Evolutionary conservation across 495 filamentous ascomycete genomes (phyloP), one percentile per base, ranked within the genome.

Genomic region (Aspergillus heteromorphus): DNA sequence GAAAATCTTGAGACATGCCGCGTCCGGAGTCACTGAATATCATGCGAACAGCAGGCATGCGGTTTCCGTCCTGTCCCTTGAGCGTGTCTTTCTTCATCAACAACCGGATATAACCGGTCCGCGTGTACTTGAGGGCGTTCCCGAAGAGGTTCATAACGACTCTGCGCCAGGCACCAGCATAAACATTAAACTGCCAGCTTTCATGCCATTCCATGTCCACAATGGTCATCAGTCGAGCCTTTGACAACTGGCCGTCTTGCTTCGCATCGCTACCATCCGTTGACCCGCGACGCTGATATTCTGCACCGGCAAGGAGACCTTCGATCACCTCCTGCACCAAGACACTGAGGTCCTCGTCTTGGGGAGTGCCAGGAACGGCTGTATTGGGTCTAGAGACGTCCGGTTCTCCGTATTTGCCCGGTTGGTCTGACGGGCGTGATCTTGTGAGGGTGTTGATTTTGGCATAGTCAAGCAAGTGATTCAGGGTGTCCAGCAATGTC

Each of bases 91-190:
- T 72, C 21, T 70, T 73, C 13, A 88, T 65, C 3, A 65, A 69
- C 11, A 90, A 70, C 9, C 76, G 71, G 25, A 91, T 82, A 51
- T 68, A 80, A 2, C 87, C 87, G 0, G 71, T 67, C 9, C 64
- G 61, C 11, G 83, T 88, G 58, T 87, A 89, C 57, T 91, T 91
- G 19, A 89, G 68, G 0, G 87, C 79, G 63, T 91, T 91, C 11
- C 87, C 84, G 47, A 87, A 79, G 4, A 90, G 60, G 58, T 91
- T 89, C 82, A 88, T 86, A 18, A 90, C 72, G 16, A 88, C 69
- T 11, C 87, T 75, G 21, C 83, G 74, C 48, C 87, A 67, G 0
- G 84, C 84, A 0, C 85, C 86, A 0, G 84, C 80, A 34, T 87
- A 79, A 0, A 78, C 75, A 11, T 65, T 67, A 63, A 83, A 87